phyloP scores from a whole-genome alignment of 1,284 basidiomycete species.

The Papiliotrema terrestris region DNA sequence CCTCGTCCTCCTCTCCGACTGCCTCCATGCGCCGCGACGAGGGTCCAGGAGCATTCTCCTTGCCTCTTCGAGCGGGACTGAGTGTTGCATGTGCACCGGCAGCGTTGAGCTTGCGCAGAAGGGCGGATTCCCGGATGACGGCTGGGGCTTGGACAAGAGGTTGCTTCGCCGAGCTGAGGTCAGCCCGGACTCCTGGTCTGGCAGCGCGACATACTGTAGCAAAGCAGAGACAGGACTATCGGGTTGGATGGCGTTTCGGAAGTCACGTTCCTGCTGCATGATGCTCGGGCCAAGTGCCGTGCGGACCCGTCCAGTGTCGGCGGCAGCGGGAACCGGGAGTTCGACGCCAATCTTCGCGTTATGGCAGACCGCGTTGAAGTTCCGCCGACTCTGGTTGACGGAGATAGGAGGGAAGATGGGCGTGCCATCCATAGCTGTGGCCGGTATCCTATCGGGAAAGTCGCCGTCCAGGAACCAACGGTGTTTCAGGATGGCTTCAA shows the following conservation, averaged over 20 bases:
- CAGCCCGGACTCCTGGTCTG: background rate
- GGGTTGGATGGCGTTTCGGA: slow-evolving; percentile 91
- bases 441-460: slow-evolving; percentile 75
- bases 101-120: slow-evolving; percentile 56
- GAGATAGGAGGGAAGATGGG: slow-evolving; percentile 73
- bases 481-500: slow-evolving; percentile 82
- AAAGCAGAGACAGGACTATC: slow-evolving; percentile 90
- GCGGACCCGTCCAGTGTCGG: slow-evolving; percentile 17
- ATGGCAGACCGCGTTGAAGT: slow-evolving; percentile 55
- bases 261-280: slow-evolving; percentile 88
- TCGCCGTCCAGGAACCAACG: slow-evolving; percentile 78
- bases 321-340: slow-evolving; percentile 19
- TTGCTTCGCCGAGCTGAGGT: slow-evolving; percentile 69
- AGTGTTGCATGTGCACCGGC: slow-evolving; percentile 42
- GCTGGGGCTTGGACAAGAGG: slow-evolving; percentile 70
- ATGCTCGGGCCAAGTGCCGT: slow-evolving; percentile 51
- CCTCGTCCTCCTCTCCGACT: slow-evolving; percentile 52
- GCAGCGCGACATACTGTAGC: slow-evolving; percentile 52
- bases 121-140: slow-evolving; percentile 55
- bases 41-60: slow-evolving; percentile 11
- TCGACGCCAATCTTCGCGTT: slow-evolving; percentile 36
- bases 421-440: slow-evolving; percentile 65
- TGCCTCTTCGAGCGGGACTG: slow-evolving; percentile 37
- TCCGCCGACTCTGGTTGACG: slow-evolving; percentile 60
- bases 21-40: slow-evolving; percentile 51